These are phyloP conservation scores for Yamadazyma triangularis DNA, from an alignment of 1,139 yeast species.

Conservation along the genomic window DNA sequence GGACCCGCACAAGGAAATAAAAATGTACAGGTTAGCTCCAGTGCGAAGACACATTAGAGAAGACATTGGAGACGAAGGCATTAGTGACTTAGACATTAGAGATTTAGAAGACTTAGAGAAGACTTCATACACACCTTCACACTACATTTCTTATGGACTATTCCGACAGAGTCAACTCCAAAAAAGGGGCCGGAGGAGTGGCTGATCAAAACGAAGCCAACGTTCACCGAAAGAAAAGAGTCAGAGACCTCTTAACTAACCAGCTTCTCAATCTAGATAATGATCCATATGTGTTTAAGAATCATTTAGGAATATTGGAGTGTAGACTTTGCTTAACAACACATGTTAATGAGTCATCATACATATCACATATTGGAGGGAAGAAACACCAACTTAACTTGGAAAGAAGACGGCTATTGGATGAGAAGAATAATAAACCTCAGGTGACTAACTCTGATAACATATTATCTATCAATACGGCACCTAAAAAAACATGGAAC, in stretches of 20 bases:
- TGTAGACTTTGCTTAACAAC: slow-evolving; percentile 74
- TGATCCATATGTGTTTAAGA: slow-evolving; percentile 74
- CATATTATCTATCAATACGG: slow-evolving; percentile 24
- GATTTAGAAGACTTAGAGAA: too few relatives aligned
- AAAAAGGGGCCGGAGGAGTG: slow-evolving; percentile 62
- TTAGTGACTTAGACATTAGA: too few relatives aligned
- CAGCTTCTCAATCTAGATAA: slow-evolving; percentile 59
- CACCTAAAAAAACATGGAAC: slow-evolving; percentile 44
- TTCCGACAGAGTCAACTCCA: slow-evolving; percentile 41
- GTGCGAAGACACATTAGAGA: too few relatives aligned
- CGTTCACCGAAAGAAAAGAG: slow-evolving; percentile 59
- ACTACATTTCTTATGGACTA: too few relatives aligned
- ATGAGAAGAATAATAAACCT: slow-evolving; percentile 24
- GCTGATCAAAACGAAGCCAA: slow-evolving; percentile 68
- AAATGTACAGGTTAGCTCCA: too few relatives aligned
- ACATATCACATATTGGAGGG: slow-evolving; percentile 76
- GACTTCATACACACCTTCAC: too few relatives aligned
- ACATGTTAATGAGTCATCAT: slow-evolving; percentile 69
- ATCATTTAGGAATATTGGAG: slow-evolving; percentile 70
- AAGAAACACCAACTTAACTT: slow-evolving; percentile 68
- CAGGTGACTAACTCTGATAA: slow-evolving; percentile 10
- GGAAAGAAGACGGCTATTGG: slow-evolving; percentile 50
- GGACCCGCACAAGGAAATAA: too few relatives aligned
- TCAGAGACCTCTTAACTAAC: slow-evolving; percentile 59
- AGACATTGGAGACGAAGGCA: too few relatives aligned